A percentile compares a stretch with the other conserved stretches of the same genome.
phyloP scores from a whole-genome alignment of 345 rosid genomes.

The Carallia brachiata region DNA sequence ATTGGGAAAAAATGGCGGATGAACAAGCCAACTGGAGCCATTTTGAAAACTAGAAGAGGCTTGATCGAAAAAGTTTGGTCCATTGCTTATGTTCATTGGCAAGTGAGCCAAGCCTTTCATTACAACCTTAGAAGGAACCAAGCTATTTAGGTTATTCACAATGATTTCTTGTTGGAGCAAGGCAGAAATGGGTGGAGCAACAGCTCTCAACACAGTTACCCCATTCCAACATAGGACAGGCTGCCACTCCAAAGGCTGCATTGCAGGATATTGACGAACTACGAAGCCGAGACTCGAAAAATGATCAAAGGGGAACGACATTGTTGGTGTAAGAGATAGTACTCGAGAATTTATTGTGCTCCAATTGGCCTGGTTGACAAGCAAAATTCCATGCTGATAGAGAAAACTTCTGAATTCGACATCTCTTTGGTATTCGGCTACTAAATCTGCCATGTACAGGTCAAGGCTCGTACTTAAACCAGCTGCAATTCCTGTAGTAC shows the following conservation, averaged over 20 bases:
- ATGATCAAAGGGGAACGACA: neutral
- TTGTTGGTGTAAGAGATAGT: neutral
- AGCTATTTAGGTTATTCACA: neutral
- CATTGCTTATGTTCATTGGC: too few relatives aligned
- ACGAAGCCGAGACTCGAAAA: neutral
- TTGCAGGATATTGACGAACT: neutral
- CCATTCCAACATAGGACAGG: constrained; percentile 1
- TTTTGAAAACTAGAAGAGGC: neutral
- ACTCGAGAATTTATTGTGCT: neutral
- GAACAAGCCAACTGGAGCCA: neutral
- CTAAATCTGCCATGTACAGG: neutral
- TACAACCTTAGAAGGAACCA: neutral
- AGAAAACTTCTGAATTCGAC: constrained; percentile 6
- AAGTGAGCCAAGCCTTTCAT: constrained; percentile 4
- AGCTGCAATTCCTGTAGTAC: neutral
- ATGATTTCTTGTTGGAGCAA: neutral
- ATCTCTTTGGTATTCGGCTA: constrained; percentile 6
- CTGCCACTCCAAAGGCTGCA: neutral
- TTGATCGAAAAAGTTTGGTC: too few relatives aligned
- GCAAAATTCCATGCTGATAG: constrained; percentile 1
- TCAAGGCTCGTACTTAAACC: neutral
- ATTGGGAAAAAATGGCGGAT: neutral
- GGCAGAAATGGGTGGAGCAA: neutral
- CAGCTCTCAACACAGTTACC: neutral
- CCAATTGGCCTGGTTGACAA: neutral